These are phyloP conservation scores for Typha latifolia DNA, from an alignment of 176 grass and related monocot species.

Conservation along the genomic window DNA sequence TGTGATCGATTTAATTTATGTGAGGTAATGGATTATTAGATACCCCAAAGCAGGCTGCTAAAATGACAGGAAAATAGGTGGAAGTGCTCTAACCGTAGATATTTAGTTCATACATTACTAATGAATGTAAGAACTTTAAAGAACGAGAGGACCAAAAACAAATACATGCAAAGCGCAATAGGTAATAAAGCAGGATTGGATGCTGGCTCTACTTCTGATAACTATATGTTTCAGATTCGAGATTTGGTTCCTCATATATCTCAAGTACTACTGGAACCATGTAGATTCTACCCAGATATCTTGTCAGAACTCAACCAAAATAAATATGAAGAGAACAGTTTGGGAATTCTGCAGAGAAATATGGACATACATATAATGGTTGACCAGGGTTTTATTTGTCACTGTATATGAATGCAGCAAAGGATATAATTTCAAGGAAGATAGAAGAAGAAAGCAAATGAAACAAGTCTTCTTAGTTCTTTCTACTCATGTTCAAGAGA, in stretches of 20 bases:
- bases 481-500: neutral
- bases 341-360: neutral
- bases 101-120: too few relatives aligned
- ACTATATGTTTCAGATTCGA: neutral
- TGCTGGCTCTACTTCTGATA: neutral
- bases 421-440: neutral
- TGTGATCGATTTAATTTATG: too few relatives aligned
- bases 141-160: too few relatives aligned
- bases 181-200: neutral
- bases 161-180: too few relatives aligned
- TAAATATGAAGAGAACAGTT: neutral
- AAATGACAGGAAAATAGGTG: too few relatives aligned
- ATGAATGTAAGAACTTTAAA: too few relatives aligned
- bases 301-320: neutral
- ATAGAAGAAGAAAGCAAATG: neutral
- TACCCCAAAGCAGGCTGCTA: too few relatives aligned
- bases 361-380: neutral
- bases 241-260: neutral
- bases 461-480: neutral
- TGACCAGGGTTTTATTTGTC: neutral
- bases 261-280: neutral
- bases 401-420: neutral
- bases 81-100: too few relatives aligned
- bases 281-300: neutral
- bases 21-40: too few relatives aligned